A percentile compares a stretch with the other conserved stretches of the same genome.
Conservation (phyloP, 2,329 filamentous ascomycete species). For the Penicillium oxalicum region DNA sequence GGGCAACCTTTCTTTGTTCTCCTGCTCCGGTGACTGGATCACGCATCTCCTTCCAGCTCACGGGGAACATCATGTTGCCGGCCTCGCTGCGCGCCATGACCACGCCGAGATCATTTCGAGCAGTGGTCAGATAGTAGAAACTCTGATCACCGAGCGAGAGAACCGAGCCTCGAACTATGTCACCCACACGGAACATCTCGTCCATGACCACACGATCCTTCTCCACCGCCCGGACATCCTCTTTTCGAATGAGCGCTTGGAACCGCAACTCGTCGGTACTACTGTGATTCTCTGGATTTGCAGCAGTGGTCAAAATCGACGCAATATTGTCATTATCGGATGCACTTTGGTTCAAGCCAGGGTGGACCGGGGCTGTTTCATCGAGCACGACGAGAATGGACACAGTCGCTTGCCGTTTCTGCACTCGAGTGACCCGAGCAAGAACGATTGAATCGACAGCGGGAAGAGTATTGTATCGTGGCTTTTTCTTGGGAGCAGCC, state of each 20-base stretch:
- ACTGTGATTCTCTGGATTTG: conserved; percentile 37
- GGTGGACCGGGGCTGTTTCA: conserved; percentile 18
- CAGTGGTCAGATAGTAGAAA: conserved; percentile 92
- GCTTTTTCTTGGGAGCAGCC: conserved; percentile 20
- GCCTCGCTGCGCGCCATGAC: conserved; percentile 86
- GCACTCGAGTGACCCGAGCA: conserved; percentile 77
- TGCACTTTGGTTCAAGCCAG: conserved; percentile 18
- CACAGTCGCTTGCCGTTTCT: conserved; percentile 76
- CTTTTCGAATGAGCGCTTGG: conserved; percentile 76
- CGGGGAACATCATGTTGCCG: conserved; percentile 84
- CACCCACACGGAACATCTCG: conserved; percentile 86
- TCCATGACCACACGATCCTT: conserved; percentile 90
- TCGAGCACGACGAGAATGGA: conserved; percentile 78
- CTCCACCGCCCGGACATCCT: conserved; percentile 91
- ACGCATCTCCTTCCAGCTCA: conserved; percentile 91
- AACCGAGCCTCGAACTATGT: conserved; percentile 81
- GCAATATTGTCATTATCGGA: conserved; percentile 36
- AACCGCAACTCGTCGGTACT: conserved; percentile 61
- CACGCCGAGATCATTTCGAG: conserved; percentile 84
- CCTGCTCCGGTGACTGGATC: conserved; percentile 71
- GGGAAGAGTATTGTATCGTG: conserved; percentile 68
- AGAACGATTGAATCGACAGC: conserved; percentile 75
- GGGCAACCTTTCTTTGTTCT: conserved; percentile 87
- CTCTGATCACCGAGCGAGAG: conserved; percentile 89
- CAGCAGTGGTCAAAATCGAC: conserved; percentile 33